Conservation (phyloP, 116 monocot species). For the Dioscorea cayenensis region DNA sequence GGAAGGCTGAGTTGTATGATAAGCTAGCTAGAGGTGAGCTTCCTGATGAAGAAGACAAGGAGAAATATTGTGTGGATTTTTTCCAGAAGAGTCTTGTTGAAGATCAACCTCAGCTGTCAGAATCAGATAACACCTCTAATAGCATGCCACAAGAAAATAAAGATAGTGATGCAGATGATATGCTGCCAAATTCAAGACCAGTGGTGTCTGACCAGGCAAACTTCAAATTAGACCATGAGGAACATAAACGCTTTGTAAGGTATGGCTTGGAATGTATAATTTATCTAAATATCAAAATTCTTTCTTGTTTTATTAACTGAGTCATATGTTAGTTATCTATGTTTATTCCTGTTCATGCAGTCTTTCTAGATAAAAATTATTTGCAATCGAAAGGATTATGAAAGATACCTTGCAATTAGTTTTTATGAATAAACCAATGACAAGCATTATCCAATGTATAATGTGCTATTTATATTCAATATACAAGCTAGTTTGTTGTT, state of each 20-base stretch:
- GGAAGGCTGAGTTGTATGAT: conserved; percentile 84
- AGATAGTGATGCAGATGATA: conserved; percentile 26
- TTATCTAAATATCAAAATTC: neutral
- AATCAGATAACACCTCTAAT: conserved; percentile 10
- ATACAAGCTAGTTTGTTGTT: no score
- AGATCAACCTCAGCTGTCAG: conserved; percentile 29
- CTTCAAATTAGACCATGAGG: conserved; percentile 47
- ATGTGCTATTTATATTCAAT: no score
- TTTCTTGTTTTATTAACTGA: no score
- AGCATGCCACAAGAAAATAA: conserved; percentile 17
- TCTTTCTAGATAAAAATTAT: no score
- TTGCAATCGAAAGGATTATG: no score
- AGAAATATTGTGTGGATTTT: conserved; percentile 94
- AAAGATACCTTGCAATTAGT: no score
- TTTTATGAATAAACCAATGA: no score
- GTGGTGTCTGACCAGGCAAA: conserved; percentile 43
- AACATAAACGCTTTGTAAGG: conserved; percentile 90
- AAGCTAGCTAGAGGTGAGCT: conserved; percentile 83
- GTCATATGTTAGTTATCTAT: no score
- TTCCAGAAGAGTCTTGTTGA: conserved; percentile 59
- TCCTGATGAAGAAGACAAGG: conserved; percentile 84
- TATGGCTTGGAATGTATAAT: conserved; percentile 13
- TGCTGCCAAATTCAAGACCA: conserved; percentile 18
- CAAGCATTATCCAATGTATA: no score
- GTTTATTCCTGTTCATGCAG: no score